phyloP scores from a whole-genome alignment of 176 grass and related monocot genomes.

The Thinopyrum elongatum region DNA sequence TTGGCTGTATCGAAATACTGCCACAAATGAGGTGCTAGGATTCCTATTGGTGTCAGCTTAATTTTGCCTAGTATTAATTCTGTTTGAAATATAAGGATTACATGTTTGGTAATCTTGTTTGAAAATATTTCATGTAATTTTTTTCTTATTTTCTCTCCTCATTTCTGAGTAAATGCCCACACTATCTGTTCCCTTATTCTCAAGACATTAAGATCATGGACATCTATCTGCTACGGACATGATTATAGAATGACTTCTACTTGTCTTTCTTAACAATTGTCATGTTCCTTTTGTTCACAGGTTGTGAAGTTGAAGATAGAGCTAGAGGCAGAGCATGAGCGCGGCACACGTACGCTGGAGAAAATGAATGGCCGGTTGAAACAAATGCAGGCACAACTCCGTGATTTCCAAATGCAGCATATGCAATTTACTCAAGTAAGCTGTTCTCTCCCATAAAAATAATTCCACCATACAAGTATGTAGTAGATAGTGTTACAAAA shows the following conservation, averaged over 20 bases:
- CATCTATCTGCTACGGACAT: neutral
- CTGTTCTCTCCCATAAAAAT: neutral
- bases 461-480: neutral
- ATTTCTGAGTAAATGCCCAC: neutral
- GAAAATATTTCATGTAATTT: neutral
- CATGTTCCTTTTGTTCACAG: constrained; percentile 39
- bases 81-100: neutral
- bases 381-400: constrained; percentile 68
- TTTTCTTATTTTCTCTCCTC: neutral
- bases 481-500: constrained; percentile 5
- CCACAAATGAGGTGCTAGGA: neutral
- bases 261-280: constrained; percentile 16
- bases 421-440: constrained; percentile 67
- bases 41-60: constrained; percentile 6
- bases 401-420: constrained; percentile 65
- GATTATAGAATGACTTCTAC: neutral
- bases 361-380: constrained; percentile 54
- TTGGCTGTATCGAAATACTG: neutral
- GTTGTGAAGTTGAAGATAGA: constrained; percentile 71
- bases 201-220: neutral
- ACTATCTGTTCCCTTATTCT: neutral
- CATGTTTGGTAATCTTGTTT: neutral
- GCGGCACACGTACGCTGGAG: constrained; percentile 43
- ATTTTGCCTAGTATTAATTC: neutral
- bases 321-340: constrained; percentile 58